These are phyloP conservation scores for Naganishia cerealis DNA, from an alignment of 1,284 basidiomycete species.

Conservation along the genomic window DNA sequence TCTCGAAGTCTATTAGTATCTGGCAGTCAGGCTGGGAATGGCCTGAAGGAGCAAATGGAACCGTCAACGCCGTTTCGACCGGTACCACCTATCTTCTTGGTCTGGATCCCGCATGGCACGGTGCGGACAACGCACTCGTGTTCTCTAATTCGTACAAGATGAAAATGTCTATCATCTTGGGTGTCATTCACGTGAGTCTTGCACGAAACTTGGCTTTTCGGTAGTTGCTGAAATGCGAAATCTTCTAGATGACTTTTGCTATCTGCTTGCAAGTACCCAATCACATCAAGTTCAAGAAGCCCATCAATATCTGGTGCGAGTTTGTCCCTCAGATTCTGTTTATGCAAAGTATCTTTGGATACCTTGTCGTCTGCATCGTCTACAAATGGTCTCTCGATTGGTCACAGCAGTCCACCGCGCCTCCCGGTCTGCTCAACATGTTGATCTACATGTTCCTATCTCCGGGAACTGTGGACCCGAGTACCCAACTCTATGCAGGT, in stretches of 20 bases:
- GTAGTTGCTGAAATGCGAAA: conserved; percentile 34
- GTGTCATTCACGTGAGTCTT: conserved; percentile 84
- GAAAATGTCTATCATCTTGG: conserved; percentile 98
- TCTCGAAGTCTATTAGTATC: conserved; percentile 86
- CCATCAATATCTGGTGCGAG: conserved; percentile 82
- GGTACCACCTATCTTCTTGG: conserved; percentile 85
- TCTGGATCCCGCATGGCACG: conserved; percentile 94
- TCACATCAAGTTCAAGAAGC: conserved; percentile 86
- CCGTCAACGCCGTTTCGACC: conserved; percentile 61
- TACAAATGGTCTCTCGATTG: conserved; percentile 98
- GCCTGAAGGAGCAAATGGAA: conserved; percentile 60
- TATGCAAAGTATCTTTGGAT: conserved; percentile 95
- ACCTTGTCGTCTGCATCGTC: conserved; percentile 89
- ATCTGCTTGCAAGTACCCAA: conserved; percentile 94
- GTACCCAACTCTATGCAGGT: conserved; percentile 76
- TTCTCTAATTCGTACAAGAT: conserved; percentile 99
- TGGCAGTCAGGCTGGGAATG: conserved; percentile 88
- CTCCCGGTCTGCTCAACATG: conserved; percentile 93
- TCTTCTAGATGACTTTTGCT: conserved; percentile 88
- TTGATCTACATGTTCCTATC: conserved; percentile 90
- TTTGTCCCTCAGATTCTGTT: conserved; percentile 97
- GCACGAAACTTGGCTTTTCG: conserved; percentile 24
- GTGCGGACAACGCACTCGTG: conserved; percentile 83
- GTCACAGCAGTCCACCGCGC: conserved; percentile 67
- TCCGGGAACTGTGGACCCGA: conserved; percentile 73